Evolutionary conservation across 768 basidiomycete genomes (phyloP), one percentile per base, ranked within the genome.

Genomic region (Serendipita sp.): DNA sequence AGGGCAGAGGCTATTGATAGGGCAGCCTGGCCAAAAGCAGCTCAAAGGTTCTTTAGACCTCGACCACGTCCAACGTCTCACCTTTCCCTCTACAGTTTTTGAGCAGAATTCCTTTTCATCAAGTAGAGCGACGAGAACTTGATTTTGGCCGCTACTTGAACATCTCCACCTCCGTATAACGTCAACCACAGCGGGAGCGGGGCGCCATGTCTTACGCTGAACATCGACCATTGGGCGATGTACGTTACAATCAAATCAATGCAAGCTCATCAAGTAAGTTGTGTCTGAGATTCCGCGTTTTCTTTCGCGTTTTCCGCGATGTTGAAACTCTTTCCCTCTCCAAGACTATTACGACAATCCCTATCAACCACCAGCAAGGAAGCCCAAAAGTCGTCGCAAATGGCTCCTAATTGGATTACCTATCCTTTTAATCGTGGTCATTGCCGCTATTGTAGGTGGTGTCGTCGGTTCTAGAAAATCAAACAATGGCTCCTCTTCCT

Each of bases 401-500:
- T 75, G 74, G 76, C 65, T 74, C 18, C 72, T 70, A 67, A 71
- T 75, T 66, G 74, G 73, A 65, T 73, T 10, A 71, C 72, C 55
- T 46, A 31, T 60, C 10, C 55, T 78, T 52, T 45, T 71, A 48
- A 50, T 74, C 65, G 62, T 72, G 64, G 68, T 78, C 66, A 67
- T 75, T 63, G 78, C 66, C 40, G 77, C 76, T 48, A 76, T 79
- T 52, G 68, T 79, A 44, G 94, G 88, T 37, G 91, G 86, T 68
- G 82, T 97, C 50, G 68, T 97, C 31, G 93, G 88, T 44, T 81
- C 83, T 53, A 82, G 82, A 52, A 74, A 78, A 13, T 72, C 73
- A 68, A 79, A 78, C 65, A 76, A 75, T 44, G 76, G 72, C 66
- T 73, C 71, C 69, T 60, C 68, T 64, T 70, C 66, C 33, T 58